Conservation (phyloP, 2,329 filamentous ascomycete genomes). For the Fusarium tuaranense region DNA sequence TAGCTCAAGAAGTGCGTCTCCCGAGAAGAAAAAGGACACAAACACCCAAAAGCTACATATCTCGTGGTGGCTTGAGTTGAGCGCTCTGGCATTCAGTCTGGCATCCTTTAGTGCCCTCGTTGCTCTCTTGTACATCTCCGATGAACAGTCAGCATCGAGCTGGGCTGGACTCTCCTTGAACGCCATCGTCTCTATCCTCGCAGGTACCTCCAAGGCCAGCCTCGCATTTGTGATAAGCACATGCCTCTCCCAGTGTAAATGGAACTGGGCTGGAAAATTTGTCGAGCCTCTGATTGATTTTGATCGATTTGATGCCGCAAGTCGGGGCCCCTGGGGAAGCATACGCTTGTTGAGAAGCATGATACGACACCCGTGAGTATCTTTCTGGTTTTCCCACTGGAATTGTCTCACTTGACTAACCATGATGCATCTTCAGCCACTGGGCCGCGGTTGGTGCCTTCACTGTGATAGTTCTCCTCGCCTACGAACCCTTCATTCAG, state of each 20-base stretch:
- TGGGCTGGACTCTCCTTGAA: background rate
- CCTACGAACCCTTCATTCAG: conserved; percentile 18
- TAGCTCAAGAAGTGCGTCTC: background rate
- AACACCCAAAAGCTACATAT: background rate
- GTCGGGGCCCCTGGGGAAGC: conserved; percentile 15
- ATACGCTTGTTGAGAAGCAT: background rate
- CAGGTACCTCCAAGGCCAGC: background rate
- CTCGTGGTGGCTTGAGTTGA: background rate
- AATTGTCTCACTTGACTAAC: background rate
- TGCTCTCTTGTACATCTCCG: background rate
- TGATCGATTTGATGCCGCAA: conserved; percentile 29
- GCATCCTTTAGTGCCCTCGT: background rate
- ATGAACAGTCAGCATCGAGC: background rate
- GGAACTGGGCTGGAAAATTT: conserved; percentile 22
- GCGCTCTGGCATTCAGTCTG: background rate
- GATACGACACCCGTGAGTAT: conserved; percentile 6
- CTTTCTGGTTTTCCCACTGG: background rate
- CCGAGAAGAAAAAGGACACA: background rate
- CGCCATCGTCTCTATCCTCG: conserved; percentile 20
- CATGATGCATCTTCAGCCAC: background rate
- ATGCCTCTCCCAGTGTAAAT: conserved; percentile 26
- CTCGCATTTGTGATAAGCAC: conserved; percentile 14
- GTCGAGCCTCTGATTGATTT: conserved; percentile 16
- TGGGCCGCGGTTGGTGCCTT: conserved; percentile 13
- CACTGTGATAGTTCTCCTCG: background rate